Conservation (phyloP, 352 stramenopile genomes). For the Elongisporangium prolatum region DNA sequence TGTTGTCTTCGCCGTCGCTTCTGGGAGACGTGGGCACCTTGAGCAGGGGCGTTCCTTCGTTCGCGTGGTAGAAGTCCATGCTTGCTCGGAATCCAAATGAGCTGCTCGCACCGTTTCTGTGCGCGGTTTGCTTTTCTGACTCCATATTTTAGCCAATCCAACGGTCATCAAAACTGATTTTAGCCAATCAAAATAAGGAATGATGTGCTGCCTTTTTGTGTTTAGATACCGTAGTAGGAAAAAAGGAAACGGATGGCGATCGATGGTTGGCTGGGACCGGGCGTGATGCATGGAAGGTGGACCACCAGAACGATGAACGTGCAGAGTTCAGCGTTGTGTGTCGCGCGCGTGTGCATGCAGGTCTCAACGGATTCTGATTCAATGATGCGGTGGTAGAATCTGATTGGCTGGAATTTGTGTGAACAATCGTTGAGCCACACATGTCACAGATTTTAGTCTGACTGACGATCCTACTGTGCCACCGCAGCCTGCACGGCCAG, state of each 20-base stretch:
- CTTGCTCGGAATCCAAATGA: not conserved
- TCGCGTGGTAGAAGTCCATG: slow-evolving; percentile 42
- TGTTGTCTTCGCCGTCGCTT: slow-evolving; percentile 22
- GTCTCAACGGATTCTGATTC: not conserved
- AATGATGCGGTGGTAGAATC: not conserved
- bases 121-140: not conserved
- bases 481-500: not conserved
- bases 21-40: slow-evolving; percentile 25
- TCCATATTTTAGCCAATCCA: not conserved
- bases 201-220: not conserved
- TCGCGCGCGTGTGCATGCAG: not conserved
- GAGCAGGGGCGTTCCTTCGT: slow-evolving; percentile 41
- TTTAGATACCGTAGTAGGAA: not conserved
- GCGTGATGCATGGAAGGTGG: not conserved
- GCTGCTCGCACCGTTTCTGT: not conserved
- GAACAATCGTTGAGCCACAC: not conserved
- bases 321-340: not conserved
- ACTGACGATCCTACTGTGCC: not conserved
- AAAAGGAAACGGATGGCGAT: not conserved
- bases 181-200: not conserved
- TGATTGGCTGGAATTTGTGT: not conserved
- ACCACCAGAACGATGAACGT: not conserved
- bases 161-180: not conserved
- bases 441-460: not conserved
- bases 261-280: not conserved